Base-by-base conservation (phyloP, 192 early-diverging fungal genomes). In the Polychytrium aggregatum region DNA sequence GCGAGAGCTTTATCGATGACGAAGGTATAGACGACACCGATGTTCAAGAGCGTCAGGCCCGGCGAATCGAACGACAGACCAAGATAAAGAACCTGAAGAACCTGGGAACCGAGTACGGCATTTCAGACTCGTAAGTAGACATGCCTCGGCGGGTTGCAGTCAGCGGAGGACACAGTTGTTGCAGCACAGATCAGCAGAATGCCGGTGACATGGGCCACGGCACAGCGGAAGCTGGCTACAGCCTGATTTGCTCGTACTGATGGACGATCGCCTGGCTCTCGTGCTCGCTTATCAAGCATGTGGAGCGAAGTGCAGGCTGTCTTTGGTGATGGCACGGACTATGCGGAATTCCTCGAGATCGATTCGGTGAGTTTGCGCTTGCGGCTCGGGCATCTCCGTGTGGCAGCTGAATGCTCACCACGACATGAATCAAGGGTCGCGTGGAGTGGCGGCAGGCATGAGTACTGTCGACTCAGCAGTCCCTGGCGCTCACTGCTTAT, bases 251-350 rank as follows among this genome's bases (percentile, higher is more conserved):
- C 4, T 11, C 31, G 6, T 33, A n/a, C 11, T 33, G 31, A 4
- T 4, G 6, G 31, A 33, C 4, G 4, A 4, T 0, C 27, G 41
- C 24, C 40, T 48, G 21, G 31, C 35, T 4, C 25, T 35, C 11
- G 41, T 59, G 17, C 8, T 24, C 30, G 1, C 46, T 5, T 22
- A 41, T 3, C 27, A n/a, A 79, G 74, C 28, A 72, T 78, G 26
- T 80, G 83, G 76, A 63, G 72, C 37, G 85, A 92, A 52, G 77
- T 86, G 57, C 77, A 85, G 39, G 83, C 88, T 46, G 81, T 94
- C n/a, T 94, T 97, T 69, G 93, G 90, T 25, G 85, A 83, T 48
- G 90, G 88, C 54, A 76, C 65, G n/a, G 90, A 97, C 33, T 97
- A 97, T 52, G 81, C 71, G 14, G 85, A 74, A 51, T 85, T 84